Evolutionary conservation across 495 filamentous ascomycete species (phyloP).

Genomic region (Xylaria acuta): DNA sequence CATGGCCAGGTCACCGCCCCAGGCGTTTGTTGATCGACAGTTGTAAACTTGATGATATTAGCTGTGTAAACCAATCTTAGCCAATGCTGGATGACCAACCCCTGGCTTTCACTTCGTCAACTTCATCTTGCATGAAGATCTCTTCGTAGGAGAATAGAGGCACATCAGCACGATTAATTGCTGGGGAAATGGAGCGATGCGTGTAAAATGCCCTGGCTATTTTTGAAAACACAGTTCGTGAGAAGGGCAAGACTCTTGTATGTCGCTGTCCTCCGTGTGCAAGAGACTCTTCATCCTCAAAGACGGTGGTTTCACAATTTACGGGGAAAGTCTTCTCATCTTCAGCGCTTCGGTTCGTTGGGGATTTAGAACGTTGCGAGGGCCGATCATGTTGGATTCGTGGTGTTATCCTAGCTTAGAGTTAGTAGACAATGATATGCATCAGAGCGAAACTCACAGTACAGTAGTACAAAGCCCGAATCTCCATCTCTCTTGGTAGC

Average conservation of each 20-base stretch:
- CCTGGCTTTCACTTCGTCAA: background rate
- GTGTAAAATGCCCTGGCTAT: background rate
- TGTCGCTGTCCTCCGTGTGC: background rate
- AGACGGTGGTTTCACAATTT: background rate
- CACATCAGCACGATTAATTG: slow-evolving; percentile 2
- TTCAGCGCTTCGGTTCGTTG: no score
- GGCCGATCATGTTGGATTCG: background rate
- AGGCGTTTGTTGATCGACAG: slow-evolving; percentile 40
- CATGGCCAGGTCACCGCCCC: slow-evolving; percentile 40
- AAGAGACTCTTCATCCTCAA: background rate
- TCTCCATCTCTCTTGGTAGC: background rate
- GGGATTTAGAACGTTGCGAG: background rate
- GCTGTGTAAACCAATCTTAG: background rate
- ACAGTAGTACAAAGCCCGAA: background rate
- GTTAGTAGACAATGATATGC: background rate
- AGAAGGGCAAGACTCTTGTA: background rate
- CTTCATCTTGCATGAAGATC: background rate
- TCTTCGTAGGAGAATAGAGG: background rate
- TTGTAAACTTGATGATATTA: slow-evolving; percentile 33
- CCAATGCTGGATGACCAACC: background rate
- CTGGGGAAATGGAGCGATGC: background rate
- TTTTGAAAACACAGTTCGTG: background rate
- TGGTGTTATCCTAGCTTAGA: background rate
- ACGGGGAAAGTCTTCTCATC: no score
- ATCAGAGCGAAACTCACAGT: background rate